A percentile compares a stretch with the other conserved stretches of the same genome.
phyloP scores from a whole-genome alignment of 73 alveolate genomes.

The Diophrys appendiculata region DNA sequence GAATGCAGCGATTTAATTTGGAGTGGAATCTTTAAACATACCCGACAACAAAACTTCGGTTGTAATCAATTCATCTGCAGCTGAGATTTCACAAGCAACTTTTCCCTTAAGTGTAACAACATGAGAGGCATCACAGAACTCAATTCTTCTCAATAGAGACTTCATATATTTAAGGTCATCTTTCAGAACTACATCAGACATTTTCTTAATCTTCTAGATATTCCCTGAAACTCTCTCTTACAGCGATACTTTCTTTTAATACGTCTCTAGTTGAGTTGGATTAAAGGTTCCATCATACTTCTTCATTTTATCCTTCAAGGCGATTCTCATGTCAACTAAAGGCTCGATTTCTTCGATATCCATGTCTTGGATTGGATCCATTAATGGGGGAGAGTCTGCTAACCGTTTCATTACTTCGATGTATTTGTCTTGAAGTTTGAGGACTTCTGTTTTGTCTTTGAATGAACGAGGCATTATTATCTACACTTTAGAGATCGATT shows the following conservation, averaged over 20 bases:
- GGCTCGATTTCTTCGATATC: slow-evolving; percentile 81
- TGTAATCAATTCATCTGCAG: slow-evolving; percentile 93
- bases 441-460: slow-evolving; percentile 37
- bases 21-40: slow-evolving; percentile 75
- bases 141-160: slow-evolving; percentile 96
- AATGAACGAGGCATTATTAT: slow-evolving; percentile 52
- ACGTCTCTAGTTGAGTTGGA: neutral
- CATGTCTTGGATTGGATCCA: slow-evolving; percentile 90
- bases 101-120: slow-evolving; percentile 96
- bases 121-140: slow-evolving; percentile 85
- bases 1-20: slow-evolving; percentile 89
- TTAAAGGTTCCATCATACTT: neutral
- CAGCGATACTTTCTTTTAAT: slow-evolving; percentile 11
- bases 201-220: slow-evolving; percentile 58
- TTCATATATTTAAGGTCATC: slow-evolving; percentile 98
- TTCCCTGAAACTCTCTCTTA: slow-evolving; percentile 53
- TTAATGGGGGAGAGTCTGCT: slow-evolving; percentile 40
- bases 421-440: slow-evolving; percentile 56
- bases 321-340: slow-evolving; percentile 18
- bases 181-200: slow-evolving; percentile 88
- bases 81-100: slow-evolving; percentile 98
- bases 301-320: slow-evolving; percentile 48
- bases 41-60: slow-evolving; percentile 92
- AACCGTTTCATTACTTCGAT: slow-evolving; percentile 59
- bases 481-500: slow-evolving; percentile 37